phyloP scores from a whole-genome alignment of 139 green algal species.

The Coelastrella sp. region DNA sequence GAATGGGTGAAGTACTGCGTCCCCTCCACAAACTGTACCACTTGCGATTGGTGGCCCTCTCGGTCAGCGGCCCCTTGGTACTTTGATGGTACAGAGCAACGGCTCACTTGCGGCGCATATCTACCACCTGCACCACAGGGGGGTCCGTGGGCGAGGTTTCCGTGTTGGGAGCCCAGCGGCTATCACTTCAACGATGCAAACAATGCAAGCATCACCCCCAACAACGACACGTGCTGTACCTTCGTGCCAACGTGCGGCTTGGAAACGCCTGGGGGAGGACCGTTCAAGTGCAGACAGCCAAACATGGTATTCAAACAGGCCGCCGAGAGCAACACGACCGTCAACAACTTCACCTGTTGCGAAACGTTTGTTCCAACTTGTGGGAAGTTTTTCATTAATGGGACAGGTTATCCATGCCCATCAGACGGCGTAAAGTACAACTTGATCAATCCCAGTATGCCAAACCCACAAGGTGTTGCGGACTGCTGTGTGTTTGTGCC shows the following conservation, averaged over 20 bases:
- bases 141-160: neutral
- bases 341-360: neutral
- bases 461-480: neutral
- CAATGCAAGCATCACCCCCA: neutral
- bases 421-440: neutral
- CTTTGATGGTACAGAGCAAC: neutral
- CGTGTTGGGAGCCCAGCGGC: neutral
- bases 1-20: neutral
- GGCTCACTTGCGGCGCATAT: neutral
- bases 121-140: neutral
- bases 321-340: neutral
- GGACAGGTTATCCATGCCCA: neutral
- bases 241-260: slow-evolving; percentile 16
- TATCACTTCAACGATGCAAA: neutral
- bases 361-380: neutral
- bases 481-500: neutral
- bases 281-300: neutral
- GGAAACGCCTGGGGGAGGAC: neutral
- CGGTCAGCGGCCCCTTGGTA: slow-evolving; percentile 25
- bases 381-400: neutral
- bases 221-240: neutral
- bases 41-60: slow-evolving; percentile 31
- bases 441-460: neutral
- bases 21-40: neutral
- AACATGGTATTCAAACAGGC: neutral